Conservation (phyloP, 176 grass and related monocot species). For the Cenchrus americanus region DNA sequence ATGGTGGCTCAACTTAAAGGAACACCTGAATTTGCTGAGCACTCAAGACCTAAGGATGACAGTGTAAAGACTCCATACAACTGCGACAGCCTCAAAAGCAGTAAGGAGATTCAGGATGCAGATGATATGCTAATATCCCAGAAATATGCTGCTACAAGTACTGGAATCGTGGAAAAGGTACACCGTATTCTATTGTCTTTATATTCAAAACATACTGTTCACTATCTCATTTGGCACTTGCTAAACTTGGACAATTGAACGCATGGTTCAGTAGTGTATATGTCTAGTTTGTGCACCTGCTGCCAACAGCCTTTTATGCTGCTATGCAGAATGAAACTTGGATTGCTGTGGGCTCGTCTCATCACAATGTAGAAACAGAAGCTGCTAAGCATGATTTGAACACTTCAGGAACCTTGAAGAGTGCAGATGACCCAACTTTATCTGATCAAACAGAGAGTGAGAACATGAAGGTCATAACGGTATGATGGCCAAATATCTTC, state of each 20-base stretch:
- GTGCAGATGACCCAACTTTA: neutral
- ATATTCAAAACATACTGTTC: neutral
- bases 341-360: neutral
- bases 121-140: constrained; percentile 12
- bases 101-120: neutral
- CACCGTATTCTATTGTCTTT: constrained; percentile 15
- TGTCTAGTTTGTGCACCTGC: neutral
- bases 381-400: constrained; percentile 22
- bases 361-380: constrained; percentile 28
- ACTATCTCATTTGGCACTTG: neutral
- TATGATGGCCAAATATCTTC: constrained; percentile 12
- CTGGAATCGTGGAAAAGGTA: constrained; percentile 23
- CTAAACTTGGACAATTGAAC: neutral
- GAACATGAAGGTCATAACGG: constrained; percentile 20
- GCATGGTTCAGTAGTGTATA: neutral
- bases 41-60: constrained; percentile 9
- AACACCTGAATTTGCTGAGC: constrained; percentile 32
- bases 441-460: constrained; percentile 37
- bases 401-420: neutral
- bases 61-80: neutral
- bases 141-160: constrained; percentile 17
- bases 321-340: constrained; percentile 30
- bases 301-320: constrained; percentile 6
- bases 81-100: neutral
- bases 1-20: constrained; percentile 11